Conservation (phyloP, 306 rosid species). For the Cucumis melo region DNA sequence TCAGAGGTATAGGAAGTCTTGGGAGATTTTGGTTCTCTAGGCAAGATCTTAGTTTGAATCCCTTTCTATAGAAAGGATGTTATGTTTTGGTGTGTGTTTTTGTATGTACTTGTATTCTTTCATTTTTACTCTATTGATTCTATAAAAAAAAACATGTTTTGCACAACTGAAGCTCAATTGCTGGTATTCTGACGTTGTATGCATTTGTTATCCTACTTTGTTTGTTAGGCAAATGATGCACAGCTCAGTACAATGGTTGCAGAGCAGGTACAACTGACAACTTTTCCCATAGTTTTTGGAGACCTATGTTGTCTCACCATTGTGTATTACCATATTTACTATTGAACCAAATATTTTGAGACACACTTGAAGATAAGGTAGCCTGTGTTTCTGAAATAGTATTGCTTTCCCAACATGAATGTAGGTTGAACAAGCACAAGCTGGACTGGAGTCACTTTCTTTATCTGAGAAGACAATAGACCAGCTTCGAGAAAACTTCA, state of each 20-base stretch:
- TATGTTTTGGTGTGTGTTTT: too few species aligned
- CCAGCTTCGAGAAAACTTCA: conserved; percentile 72
- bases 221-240: conserved; percentile 92
- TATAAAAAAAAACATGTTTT: background rate
- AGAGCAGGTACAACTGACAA: conserved; percentile 51
- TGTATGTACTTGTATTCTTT: too few species aligned
- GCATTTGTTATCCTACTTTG: conserved; percentile 7
- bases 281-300: background rate
- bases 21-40: too few species aligned
- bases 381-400: background rate
- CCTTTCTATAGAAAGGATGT: too few species aligned
- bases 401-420: conserved; percentile 16
- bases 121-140: too few species aligned
- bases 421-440: conserved; percentile 92
- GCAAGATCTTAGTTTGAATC: too few species aligned
- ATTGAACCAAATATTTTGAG: background rate
- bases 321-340: background rate
- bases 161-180: background rate
- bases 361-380: background rate
- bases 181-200: background rate
- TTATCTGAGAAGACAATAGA: conserved; percentile 53
- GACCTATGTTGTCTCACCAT: conserved; percentile 8
- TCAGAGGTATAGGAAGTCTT: too few species aligned
- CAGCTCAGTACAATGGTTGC: conserved; percentile 98
- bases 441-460: conserved; percentile 73